Percentiles rank a stretch among this genome's conserved stretches.
Evolutionary conservation across 1,139 yeast genomes (phyloP).

Genomic region (Fermentozyma sake): DNA sequence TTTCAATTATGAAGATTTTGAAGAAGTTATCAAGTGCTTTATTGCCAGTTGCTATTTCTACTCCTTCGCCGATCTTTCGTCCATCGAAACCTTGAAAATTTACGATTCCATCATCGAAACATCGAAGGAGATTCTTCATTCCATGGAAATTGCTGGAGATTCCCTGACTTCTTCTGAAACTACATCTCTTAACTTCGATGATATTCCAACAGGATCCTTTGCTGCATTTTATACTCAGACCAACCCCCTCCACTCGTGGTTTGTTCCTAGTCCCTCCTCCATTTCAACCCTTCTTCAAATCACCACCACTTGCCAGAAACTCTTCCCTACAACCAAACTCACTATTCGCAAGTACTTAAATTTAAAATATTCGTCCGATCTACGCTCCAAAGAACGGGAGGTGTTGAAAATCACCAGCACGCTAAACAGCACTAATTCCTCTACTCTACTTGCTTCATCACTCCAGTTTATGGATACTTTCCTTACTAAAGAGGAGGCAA

Average conservation of each 20-base stretch:
- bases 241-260: constrained; percentile 16
- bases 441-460: constrained; percentile 19
- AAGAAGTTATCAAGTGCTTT: constrained; percentile 16
- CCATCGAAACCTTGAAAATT: constrained; percentile 26
- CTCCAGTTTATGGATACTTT: constrained; percentile 24
- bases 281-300: constrained; percentile 17
- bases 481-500: constrained; percentile 16
- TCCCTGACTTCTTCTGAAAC: too few species aligned
- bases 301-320: constrained; percentile 35
- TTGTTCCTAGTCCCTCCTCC: constrained; percentile 19
- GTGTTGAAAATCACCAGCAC: constrained; percentile 25
- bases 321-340: constrained; percentile 39
- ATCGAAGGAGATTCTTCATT: constrained; percentile 5
- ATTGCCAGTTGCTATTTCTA: constrained; percentile 25
- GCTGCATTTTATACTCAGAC: background rate
- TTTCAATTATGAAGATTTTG: constrained; percentile 10
- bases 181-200: background rate
- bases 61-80: constrained; percentile 11
- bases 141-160: background rate
- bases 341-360: constrained; percentile 32
- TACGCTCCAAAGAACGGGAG: constrained; percentile 19
- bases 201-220: constrained; percentile 1
- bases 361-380: constrained; percentile 18
- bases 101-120: constrained; percentile 29
- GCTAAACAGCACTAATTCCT: constrained; percentile 31